Evolutionary conservation across 805 yeast genomes (phyloP).

Genomic region (Schwanniomyces occidentalis): DNA sequence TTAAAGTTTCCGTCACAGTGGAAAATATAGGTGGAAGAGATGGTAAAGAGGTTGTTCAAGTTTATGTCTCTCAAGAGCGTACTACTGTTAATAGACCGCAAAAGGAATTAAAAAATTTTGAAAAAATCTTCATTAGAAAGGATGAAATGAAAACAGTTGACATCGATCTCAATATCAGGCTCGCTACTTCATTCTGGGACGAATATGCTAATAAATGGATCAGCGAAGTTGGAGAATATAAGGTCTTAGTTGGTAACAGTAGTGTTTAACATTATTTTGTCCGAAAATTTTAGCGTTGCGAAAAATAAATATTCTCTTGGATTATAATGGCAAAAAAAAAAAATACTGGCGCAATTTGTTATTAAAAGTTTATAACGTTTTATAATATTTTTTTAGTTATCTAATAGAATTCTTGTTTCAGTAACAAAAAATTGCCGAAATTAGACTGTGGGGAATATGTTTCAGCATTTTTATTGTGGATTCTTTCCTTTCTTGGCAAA

Average conservation of each 20-base stretch:
- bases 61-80: constrained; percentile 21
- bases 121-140: constrained; percentile 21
- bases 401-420: too few relatives aligned
- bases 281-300: constrained; percentile 17
- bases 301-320: constrained; percentile 7
- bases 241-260: constrained; percentile 23
- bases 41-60: constrained; percentile 31
- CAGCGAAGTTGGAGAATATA: constrained; percentile 22
- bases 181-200: constrained; percentile 29
- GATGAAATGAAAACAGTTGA: constrained; percentile 15
- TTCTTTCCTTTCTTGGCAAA: too few relatives aligned
- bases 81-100: constrained; percentile 21
- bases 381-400: too few relatives aligned
- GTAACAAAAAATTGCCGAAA: too few relatives aligned
- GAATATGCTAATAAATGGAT: constrained; percentile 27
- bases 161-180: constrained; percentile 19
- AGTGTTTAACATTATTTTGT: constrained; percentile 15
- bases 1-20: constrained; percentile 12
- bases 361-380: too few relatives aligned
- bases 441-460: too few relatives aligned
- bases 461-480: not conserved
- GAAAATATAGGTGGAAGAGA: constrained; percentile 22
- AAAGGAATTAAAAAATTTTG: constrained; percentile 31
- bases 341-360: too few relatives aligned
- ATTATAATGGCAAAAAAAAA: not conserved